A percentile compares a stretch with the other conserved stretches of the same genome.
These are phyloP conservation scores for Metschnikowia lunata DNA, from an alignment of 805 yeast genomes.

Conservation along the genomic window DNA sequence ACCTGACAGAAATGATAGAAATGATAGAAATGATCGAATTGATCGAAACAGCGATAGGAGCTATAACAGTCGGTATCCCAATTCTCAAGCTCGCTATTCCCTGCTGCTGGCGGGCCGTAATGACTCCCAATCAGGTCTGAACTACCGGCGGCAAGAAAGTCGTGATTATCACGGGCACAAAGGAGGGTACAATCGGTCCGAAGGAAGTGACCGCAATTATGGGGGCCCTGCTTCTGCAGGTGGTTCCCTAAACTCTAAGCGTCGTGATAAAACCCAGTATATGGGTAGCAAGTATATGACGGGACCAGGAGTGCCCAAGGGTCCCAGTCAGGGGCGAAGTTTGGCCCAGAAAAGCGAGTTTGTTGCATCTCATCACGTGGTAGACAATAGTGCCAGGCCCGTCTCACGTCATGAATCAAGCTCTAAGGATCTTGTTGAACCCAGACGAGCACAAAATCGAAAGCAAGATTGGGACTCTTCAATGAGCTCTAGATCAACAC, in stretches of 20 bases:
- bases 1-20: slow-evolving; percentile 3
- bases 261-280: slow-evolving; percentile 11
- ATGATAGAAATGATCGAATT: slow-evolving; percentile 1
- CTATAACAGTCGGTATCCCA: slow-evolving; percentile 5
- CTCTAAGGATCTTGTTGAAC: too few relatives aligned
- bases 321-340: neutral
- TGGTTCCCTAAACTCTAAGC: neutral
- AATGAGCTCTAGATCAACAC: too few relatives aligned
- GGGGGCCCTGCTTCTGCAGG: neutral
- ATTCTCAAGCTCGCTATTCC: slow-evolving; percentile 5
- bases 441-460: too few relatives aligned
- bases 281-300: slow-evolving; percentile 16
- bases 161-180: slow-evolving; percentile 14
- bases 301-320: slow-evolving; percentile 1
- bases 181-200: slow-evolving; percentile 3
- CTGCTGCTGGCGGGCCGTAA: neutral
- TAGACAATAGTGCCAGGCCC: too few relatives aligned
- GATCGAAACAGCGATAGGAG: slow-evolving; percentile 1
- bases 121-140: slow-evolving; percentile 3
- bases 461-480: too few relatives aligned
- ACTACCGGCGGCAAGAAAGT: slow-evolving; percentile 7
- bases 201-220: slow-evolving; percentile 1
- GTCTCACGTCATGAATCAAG: too few relatives aligned
- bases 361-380: neutral
- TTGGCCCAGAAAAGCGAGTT: neutral